These are phyloP conservation scores for Calonectria ilicicola DNA, from an alignment of 2,329 filamentous ascomycete genomes.

Conservation along the genomic window DNA sequence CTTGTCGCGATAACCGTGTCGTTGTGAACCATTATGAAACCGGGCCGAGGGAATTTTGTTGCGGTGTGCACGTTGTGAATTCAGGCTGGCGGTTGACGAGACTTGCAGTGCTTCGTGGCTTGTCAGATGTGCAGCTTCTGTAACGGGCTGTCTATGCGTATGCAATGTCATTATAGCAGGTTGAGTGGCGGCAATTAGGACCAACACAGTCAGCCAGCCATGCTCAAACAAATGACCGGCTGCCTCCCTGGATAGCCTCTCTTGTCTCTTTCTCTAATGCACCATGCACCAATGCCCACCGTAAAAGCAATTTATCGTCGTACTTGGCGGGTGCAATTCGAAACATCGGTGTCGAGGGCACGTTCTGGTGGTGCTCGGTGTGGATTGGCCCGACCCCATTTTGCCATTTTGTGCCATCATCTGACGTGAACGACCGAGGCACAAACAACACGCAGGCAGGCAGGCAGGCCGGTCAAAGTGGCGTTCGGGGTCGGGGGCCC, in stretches of 20 bases:
- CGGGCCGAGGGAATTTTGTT: background rate
- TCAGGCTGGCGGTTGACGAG: background rate
- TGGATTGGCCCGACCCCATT: no score
- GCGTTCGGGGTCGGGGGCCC: background rate
- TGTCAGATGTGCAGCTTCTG: conserved; percentile 16
- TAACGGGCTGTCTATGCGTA: background rate
- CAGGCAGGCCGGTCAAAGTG: background rate
- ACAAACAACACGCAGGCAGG: background rate
- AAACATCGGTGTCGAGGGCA: no score
- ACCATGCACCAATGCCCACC: no score
- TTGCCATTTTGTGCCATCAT: no score
- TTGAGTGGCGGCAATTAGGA: background rate
- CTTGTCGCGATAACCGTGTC: background rate
- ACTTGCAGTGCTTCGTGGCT: conserved; percentile 7
- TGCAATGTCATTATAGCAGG: background rate
- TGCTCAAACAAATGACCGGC: no score
- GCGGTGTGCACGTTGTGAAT: background rate
- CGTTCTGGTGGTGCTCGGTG: no score
- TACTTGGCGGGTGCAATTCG: no score
- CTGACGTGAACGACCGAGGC: background rate
- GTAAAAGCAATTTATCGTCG: no score
- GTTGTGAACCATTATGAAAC: conserved; percentile 17
- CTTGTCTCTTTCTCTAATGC: no score
- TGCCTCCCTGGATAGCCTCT: no score
- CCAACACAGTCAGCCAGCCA: no score